Percentiles rank a stretch among this genome's conserved stretches.
Evolutionary conservation across 306 rosid species (phyloP).

Genomic region (Quercus suber): DNA sequence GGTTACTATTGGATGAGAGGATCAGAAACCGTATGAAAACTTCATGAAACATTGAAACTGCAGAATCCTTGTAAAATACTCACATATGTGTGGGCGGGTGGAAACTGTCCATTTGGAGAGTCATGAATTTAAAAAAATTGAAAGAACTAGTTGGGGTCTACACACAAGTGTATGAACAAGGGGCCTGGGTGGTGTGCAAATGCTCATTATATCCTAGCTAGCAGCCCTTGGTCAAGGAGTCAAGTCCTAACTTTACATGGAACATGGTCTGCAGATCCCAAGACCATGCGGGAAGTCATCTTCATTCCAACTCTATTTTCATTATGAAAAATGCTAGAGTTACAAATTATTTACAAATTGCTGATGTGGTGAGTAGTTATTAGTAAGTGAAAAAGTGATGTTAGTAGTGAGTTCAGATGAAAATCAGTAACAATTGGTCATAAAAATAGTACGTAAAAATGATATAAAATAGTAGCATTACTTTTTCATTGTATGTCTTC

Average conservation of each 20-base stretch:
- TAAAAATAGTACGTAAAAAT: too few species aligned
- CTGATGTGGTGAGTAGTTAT: too few species aligned
- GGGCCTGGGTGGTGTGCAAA: constrained; percentile 33
- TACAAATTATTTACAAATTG: too few species aligned
- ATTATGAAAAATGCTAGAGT: not conserved
- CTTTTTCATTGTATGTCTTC: not conserved
- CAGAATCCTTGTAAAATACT: not conserved
- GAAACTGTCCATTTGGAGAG: too few species aligned
- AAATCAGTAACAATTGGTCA: too few species aligned
- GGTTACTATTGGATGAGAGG: not conserved
- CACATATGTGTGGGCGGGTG: too few species aligned
- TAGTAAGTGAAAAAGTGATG: too few species aligned
- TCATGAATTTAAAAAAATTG: not conserved
- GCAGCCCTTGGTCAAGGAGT: not conserved
- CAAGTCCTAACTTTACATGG: not conserved
- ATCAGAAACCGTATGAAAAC: too few species aligned
- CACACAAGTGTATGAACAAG: constrained; percentile 2
- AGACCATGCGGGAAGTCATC: constrained; percentile 28
- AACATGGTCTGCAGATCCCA: constrained; percentile 10
- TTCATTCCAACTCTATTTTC: constrained; percentile 2
- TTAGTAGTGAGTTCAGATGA: too few species aligned
- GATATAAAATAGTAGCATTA: too few species aligned
- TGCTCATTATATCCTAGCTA: constrained; percentile 27
- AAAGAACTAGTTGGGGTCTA: constrained; percentile 15
- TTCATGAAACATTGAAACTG: too few species aligned